Evolutionary conservation across 2,329 filamentous ascomycete genomes (phyloP), one percentile per base, ranked within the genome.

Genomic region (Colletotrichum salicis): DNA sequence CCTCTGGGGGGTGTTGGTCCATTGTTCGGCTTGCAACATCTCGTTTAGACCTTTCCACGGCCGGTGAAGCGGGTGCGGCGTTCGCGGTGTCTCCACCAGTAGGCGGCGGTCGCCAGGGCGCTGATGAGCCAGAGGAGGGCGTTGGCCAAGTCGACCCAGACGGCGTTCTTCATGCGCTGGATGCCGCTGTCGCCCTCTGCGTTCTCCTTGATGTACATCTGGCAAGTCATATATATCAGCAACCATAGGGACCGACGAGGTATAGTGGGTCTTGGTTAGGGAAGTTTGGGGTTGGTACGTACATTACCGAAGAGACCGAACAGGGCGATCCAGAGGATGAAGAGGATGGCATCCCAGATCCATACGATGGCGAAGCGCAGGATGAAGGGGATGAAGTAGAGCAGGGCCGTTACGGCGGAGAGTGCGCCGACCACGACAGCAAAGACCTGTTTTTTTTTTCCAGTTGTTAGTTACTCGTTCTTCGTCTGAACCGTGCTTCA

Each of bases 301-400:
- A 86, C 90, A 76, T 88, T 90, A 65, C 91, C 95, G 79, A 97
- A 97, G 72, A 96, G 84, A 22, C 94, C 95, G 80, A 97, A 97
- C 6, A 96, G 86, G 2, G 91, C 89, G 71, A 94, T 90, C 92
- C 94, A 97, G 35, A 97, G 87, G 74, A 96, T 85, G 76, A 93
- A 93, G 22, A 97, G 82, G 15, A 96, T 79, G 48, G 86, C 82
- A 80, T 95, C 92, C 91, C 93, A 94, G 62, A 85, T 82, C 78
- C 93, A 93, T 64, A 90, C 82, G 57, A 85, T 74, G 27, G 84
- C 84, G 73, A 87, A 82, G 72, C 86, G 85, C 57, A 89, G 78
- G 66, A 92, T 81, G 75, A 90, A 87, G 5, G 93, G 89, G 10
- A 94, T 78, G 65, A 91, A 84, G 82, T 93, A 94, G 56, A 94